Evolutionary conservation across 2,329 filamentous ascomycete species (phyloP), one percentile per base, ranked within the genome.

Genomic region (Xylariaceae sp.): DNA sequence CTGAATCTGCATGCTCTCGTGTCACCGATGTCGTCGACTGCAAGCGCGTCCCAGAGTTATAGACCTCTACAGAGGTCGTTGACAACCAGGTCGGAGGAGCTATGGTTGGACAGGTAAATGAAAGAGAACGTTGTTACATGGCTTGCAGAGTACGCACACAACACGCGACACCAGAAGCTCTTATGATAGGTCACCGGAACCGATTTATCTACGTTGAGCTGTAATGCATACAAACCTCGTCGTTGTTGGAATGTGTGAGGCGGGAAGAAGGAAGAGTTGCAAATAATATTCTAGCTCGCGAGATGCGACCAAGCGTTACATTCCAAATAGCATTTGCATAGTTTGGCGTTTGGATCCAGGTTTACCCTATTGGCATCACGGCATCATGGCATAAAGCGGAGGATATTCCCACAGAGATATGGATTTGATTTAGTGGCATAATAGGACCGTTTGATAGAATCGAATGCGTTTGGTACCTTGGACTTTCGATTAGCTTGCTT

Each of bases 51-150:
- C 2, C 65, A 62, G 18, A 61, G 49, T 44, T 61, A 59, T 18
- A 43, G 52, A 2, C 61, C 65, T 42, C 62, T 75, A 6, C 69
- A 69, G 18, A 69, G 76, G 48, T 71, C 70, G 0, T 58, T 74
- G 62, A 75, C 77, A 7, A 77, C 73, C 3, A 67, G 76, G 52
- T 78, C 76, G 1, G 77, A 78, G 21, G 77, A 79, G 60, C 63
- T 78, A 3, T 77, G 66, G 66, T 46, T 70, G 26, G 63, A 45
- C 5, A 61, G 58, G n/a, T 67, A 50, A 68, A 37, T 14, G 41
- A 12, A 32, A 40, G 19, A 32, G 14, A 21, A 21, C 19, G 7
- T 18, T 20, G 16, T 18, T 43, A 20, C 3, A 42, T 12, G 21
- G 44, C 26, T 18, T 46, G 19, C n/a, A 23, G 12, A 26, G 29